Evolutionary conservation across 805 yeast genomes (phyloP), one percentile per base, ranked within the genome.

Genomic region (Yamadazyma phyllophila): DNA sequence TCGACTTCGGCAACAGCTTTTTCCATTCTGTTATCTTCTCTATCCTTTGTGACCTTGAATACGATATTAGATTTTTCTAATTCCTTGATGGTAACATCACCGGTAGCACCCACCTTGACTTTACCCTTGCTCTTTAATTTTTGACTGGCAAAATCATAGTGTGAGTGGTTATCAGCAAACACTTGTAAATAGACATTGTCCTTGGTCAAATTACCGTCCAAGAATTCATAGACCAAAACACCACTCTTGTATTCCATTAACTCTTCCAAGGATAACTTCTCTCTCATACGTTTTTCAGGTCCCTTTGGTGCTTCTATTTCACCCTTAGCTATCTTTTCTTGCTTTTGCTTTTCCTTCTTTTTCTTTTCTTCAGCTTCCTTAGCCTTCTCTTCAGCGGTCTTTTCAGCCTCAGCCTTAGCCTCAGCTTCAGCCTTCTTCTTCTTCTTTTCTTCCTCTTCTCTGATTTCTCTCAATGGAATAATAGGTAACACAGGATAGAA

Each of bases 401-500:
- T 43, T n/a, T 44, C 48, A 14, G 53, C 53, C 48, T 61, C 58
- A 41, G 66, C 65, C 46, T 65, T 66, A 46, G 71, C 71, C 29
- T 63, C 62, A 51, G 62, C 61, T 30, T 67, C 67, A 7, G 64
- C 66, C 33, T 61, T 67, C 27, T 62, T 60, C 48, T 61, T 62
- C 44, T 53, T 54, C 26, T 66, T 67, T 43, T 72, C 65, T 49
- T 73, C 74, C 43, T 76, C 80, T 55, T 82, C 90, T 47, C 70
- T 73, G 35, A 80, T 70, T 53, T 89, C 96, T 44, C 81, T 84
- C 36, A 89, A 82, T 31, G 88, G 79, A 69, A 82, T 73, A n/a
- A 91, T 85, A 7, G 91, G 88, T 43, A 85, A 63, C 10, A 84
- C 67, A 27, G 99, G 99, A 67, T 81, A 91, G 73, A 92, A 94